phyloP scores from a whole-genome alignment of 1,284 basidiomycete genomes.

The Mixia osmundae region DNA sequence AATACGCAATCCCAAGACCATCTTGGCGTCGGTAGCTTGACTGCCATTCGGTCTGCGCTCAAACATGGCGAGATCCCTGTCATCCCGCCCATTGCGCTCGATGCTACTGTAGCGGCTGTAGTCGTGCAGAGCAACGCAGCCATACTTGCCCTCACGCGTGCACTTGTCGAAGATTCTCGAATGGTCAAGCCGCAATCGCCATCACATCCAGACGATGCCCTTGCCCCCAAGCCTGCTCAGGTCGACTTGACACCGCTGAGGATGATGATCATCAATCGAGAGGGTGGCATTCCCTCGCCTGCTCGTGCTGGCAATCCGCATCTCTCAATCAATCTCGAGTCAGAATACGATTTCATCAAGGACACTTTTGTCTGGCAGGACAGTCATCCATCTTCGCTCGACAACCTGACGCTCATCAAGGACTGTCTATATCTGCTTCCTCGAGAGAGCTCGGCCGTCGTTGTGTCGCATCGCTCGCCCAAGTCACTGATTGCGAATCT shows the following conservation, averaged over 20 bases:
- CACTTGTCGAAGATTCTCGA: slow-evolving; percentile 41
- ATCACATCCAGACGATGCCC: slow-evolving; percentile 8
- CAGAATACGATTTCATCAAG: slow-evolving; percentile 66
- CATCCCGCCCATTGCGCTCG: slow-evolving; percentile 76
- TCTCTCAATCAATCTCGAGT: slow-evolving; percentile 78
- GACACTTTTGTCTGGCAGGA: slow-evolving; percentile 69
- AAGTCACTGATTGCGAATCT: slow-evolving; percentile 88
- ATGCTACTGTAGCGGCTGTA: slow-evolving; percentile 64
- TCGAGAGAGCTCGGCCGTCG: slow-evolving; percentile 67
- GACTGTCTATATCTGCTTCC: slow-evolving; percentile 87
- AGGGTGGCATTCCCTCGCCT: slow-evolving; percentile 93
- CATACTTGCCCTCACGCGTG: slow-evolving; percentile 61
- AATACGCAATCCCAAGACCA: slow-evolving; percentile 45
- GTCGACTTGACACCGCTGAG: slow-evolving; percentile 40
- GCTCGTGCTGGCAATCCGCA: slow-evolving; percentile 85
- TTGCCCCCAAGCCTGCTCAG: slow-evolving; percentile 5
- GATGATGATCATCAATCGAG: slow-evolving; percentile 90
- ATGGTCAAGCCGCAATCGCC: too few species aligned
- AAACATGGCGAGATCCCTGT: slow-evolving; percentile 87
- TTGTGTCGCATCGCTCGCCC: slow-evolving; percentile 92
- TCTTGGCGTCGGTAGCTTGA: too few species aligned
- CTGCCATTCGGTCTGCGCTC: slow-evolving; percentile 57
- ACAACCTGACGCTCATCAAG: slow-evolving; percentile 65
- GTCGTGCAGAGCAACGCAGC: slow-evolving; percentile 78
- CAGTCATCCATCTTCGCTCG: slow-evolving; percentile 62